Base-by-base conservation (phyloP, 176 grass and related monocot species). In the Saccharum officinarum region DNA sequence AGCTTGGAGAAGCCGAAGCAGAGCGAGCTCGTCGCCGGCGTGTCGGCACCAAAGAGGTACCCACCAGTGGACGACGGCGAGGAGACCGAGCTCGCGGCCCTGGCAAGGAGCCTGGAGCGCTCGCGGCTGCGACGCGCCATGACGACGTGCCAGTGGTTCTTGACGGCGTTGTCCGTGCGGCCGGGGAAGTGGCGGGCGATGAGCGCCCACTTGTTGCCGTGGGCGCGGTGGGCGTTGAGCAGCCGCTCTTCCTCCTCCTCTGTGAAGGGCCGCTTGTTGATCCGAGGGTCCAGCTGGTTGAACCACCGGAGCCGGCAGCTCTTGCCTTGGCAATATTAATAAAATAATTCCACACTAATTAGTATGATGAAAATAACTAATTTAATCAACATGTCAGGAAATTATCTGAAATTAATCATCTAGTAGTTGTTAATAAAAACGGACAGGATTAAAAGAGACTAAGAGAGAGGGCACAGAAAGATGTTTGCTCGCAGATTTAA, bases 91-190 rank as follows among this genome's bases (percentile, higher is more conserved):
- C 6, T 72, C 34, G 85, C 8, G 6, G 70, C 70, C 61, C 61
- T 79, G 8, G 79, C 33, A 12, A 84, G 84, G 31, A 88, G 77
- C 45, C 77, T 62, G 57, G 81, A 90, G 55, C 84, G 86, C 22
- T 92, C 88, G 39, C 92, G 86, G 80, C 87, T 71, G 76, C 85
- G 92, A 11, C 95, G 92, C 3, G 95, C 95, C 90, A 94, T 89
- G 86, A 97, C 74, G 47, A 97, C 92, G 33, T 97, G 95, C 92
- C 95, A 94, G 59, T 97, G 95, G 78, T 97, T 97, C 88, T 97
- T 97, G 60, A 97, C 84, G n/a, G 95, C 86, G 85, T 97, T 97
- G 81, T 97, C 95, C 0, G 95, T 97, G 41, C 95, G 86, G 39
- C 95, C 95, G 5, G 95, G 92, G 55, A 97, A 92, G 59, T 87